Base-by-base conservation (phyloP, 352 stramenopile genomes). In the Phytophthora tubulina region DNA sequence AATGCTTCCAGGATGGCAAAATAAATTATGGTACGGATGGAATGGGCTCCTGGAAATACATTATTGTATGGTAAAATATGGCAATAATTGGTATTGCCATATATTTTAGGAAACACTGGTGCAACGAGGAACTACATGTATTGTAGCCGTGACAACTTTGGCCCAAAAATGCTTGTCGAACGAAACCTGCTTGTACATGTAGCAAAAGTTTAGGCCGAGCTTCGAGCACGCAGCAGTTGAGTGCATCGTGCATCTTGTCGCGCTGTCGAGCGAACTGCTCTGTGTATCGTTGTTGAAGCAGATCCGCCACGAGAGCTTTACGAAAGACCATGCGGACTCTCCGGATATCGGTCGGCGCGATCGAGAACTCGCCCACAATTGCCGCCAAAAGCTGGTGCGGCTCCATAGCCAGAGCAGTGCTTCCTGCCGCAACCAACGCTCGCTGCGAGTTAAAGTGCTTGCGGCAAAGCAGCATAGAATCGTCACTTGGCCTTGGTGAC, bases 311-410 rank as follows among this genome's bases (percentile, higher is more conserved):
- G 17, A 58, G 39, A 50, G 54, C 21, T 49, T 60, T 60, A 60
- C 36, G 9, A 13, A 27, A 60, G 21, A 62, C 54, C 54, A 62
- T 62, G 6, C 27, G 27, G 51, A 9, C 13, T 32, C 27, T 51
- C 54, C 39, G 54, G 50, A 62, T 41, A 39, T 51, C 30, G 39
- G 32, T 60, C 38, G 53, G 36, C 35, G 53, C 53, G 53, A 60
- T 60, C 17, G 53, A 49, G 17, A 41, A n/a, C 14, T 27, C 2
- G 21, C 21, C 21, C 21, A 27, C 21, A 27, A 2, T 27, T 27
- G 42, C 42, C 42, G 42, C 15, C n/a, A 50, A 45, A 30, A 14
- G 31, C 48, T 54, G 27, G 11, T 21, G 13, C 42, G 8, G 13
- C 8, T 39, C 48, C 27, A 52, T 52, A 52, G 38, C 27, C 41